Base-by-base conservation (phyloP, 192 early-diverging fungal genomes). In the Linnemannia zychae region DNA sequence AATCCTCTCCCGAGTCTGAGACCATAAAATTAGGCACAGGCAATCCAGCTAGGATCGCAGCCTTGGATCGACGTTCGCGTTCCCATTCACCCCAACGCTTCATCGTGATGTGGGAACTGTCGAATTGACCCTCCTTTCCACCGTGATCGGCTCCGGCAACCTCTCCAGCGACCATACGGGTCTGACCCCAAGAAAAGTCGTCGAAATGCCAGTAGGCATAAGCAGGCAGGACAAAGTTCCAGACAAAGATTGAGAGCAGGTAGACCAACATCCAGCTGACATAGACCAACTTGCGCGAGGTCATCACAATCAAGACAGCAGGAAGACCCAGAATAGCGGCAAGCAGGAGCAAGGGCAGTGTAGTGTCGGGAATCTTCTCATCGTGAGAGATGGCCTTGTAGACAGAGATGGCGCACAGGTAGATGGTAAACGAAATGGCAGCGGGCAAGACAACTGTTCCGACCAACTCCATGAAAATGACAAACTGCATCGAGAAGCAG, bases 401-500 rank as follows among this genome's bases (percentile, higher is more conserved):
- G 52, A 92, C 88, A 33, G 93, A 92, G 60, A 91, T 88, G 28
- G 94, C 81, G 67, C 94, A 81, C 66, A 97, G 88, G 78, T 97
- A 97, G 28, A 98, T 82, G 15, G 96, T 97, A 84, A 96, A 97
- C 0, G 88, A 88, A 71, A 97, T 96, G 38, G 97, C 97, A 31
- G 96, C 97, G 0, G 98, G 98, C 28, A 99, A 91, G 9, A 96
- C 94, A 37, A 97, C 89, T 12, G 98, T 98, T 49, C 97, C 97
- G 40, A 97, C 89, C 71, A 99, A 89, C 67, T 99, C 97, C 94
- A 99, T 95, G 76, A 96, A 95, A 67, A 99, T 93, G 49, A 98
- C 91, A 89, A 99, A 99, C 93, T 98, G 97, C 97, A 97, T 96
- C 48, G 94, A 95, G 77, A 97, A 95, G 81, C 97, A 98, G 87